Percentiles rank a stretch among this genome's conserved stretches.
These are phyloP conservation scores for Neoboletus magnificus DNA, from an alignment of 768 basidiomycete species.

Conservation along the genomic window DNA sequence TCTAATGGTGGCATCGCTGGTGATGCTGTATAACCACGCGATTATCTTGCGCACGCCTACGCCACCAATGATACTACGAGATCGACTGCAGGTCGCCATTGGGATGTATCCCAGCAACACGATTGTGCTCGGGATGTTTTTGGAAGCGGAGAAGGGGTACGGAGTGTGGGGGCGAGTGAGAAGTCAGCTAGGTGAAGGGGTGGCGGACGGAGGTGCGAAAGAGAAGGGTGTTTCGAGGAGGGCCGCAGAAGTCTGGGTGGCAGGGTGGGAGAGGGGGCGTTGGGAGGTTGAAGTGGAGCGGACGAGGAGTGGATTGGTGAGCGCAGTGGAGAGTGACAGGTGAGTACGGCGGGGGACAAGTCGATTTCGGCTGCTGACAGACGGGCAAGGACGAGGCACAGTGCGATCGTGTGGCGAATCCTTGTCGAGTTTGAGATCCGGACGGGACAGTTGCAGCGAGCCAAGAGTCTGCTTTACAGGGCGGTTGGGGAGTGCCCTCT, in stretches of 20 bases:
- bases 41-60: slow-evolving; percentile 52
- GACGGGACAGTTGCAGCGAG: slow-evolving; percentile 51
- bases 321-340: slow-evolving; percentile 68
- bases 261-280: slow-evolving; percentile 71
- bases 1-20: slow-evolving; percentile 50
- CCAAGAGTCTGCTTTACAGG: slow-evolving; percentile 71
- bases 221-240: slow-evolving; percentile 59
- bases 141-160: slow-evolving; percentile 75
- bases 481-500: slow-evolving; percentile 75
- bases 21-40: slow-evolving; percentile 61
- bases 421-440: slow-evolving; percentile 76
- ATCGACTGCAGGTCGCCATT: slow-evolving; percentile 53
- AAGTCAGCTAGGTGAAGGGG: slow-evolving; percentile 47
- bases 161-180: slow-evolving; percentile 76
- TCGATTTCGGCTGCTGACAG: slow-evolving; percentile 2
- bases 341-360: slow-evolving; percentile 28
- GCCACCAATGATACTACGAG: slow-evolving; percentile 56
- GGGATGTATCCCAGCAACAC: slow-evolving; percentile 67
- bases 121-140: slow-evolving; percentile 64
- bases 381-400: slow-evolving; percentile 55
- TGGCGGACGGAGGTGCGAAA: slow-evolving; percentile 32
- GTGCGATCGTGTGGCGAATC: slow-evolving; percentile 68
- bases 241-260: slow-evolving; percentile 71
- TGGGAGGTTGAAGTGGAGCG: slow-evolving; percentile 73
- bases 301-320: slow-evolving; percentile 57